Conservation (phyloP, 2,329 filamentous ascomycete genomes). For the Clonostachys rhizophaga region DNA sequence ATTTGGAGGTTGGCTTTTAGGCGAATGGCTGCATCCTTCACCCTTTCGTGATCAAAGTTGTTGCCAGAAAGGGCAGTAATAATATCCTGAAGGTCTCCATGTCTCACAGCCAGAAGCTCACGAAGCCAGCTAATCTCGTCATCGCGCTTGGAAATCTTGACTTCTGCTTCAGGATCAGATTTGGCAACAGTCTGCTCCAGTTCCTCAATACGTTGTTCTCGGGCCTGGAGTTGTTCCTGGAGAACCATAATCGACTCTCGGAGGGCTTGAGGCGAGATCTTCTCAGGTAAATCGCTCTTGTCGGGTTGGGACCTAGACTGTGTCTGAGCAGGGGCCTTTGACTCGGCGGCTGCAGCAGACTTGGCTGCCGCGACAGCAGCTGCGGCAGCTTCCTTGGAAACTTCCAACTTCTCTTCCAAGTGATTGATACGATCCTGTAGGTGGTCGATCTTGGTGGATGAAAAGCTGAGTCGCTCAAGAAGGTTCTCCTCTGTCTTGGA, state of each 20-base stretch:
- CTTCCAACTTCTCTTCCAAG: conserved; percentile 85
- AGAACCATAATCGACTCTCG: conserved; percentile 94
- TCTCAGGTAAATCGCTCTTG: conserved; percentile 62
- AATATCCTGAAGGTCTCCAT: conserved; percentile 89
- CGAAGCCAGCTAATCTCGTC: conserved; percentile 94
- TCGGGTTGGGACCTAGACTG: conserved; percentile 25
- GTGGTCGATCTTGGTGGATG: conserved; percentile 79
- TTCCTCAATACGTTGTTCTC: conserved; percentile 83
- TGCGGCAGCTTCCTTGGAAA: conserved; percentile 81
- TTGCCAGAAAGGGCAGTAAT: conserved; percentile 74
- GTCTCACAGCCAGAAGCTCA: conserved; percentile 84
- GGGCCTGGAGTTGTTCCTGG: conserved; percentile 93
- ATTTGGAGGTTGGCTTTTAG: conserved; percentile 94
- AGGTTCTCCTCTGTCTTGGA: conserved; percentile 76
- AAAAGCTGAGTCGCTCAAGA: conserved; percentile 74
- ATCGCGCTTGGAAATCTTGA: conserved; percentile 84
- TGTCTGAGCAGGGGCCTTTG: conserved; percentile 12
- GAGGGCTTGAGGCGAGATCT: conserved; percentile 89
- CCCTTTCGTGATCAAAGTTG: conserved; percentile 69
- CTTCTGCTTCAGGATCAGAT: conserved; percentile 71
- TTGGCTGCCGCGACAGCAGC: conserved; percentile 77
- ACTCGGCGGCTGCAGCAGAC: conserved; percentile 38
- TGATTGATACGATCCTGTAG: conserved; percentile 80
- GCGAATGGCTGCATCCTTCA: conserved; percentile 88
- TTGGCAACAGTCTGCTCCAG: conserved; percentile 69